Base-by-base conservation (phyloP, 345 rosid genomes). In the Syzygium grande region DNA sequence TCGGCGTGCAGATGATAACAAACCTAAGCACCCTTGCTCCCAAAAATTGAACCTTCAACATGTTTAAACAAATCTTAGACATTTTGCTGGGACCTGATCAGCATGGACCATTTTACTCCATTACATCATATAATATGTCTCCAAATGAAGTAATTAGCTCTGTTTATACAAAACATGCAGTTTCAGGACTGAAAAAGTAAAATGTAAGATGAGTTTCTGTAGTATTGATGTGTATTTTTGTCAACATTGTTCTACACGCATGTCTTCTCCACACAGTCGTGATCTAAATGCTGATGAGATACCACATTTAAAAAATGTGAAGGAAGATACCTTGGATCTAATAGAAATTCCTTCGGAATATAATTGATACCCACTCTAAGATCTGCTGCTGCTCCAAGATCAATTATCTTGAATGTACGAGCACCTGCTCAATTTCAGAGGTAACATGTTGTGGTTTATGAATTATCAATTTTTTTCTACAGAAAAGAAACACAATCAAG, bases 331-430 rank as follows among this genome's bases (percentile, higher is more conserved):
- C 99, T 95, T 61, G 99, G 99, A 90, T 98, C 99, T 88, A 96
- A 93, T 88, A 96, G 98, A 91, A 96, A 98, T 84, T 98, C 99
- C 88, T 96, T 96, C 22, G 99, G 99, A 89, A 98, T 96, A 88
- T 98, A 98, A 90, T 98, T 96, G 89, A 98, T 98, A 83, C 99
- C 98, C 79, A 94, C 99, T 93, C 98, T 93, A 89, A 98, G 90
- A 94, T 98, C 99, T 46, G 99, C 94, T 83, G 99, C 99, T 84
- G 98, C 99, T 89, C 99, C 99, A 88, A 96, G 98, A 94, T 98
- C 99, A 55, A 98, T 98, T 87, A 96, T 96, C 93, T 98, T 96
- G 93, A 98, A 98, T 53, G 94, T 86, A 43, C 97, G 94, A 84
- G 99, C 95, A 58, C 95, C 99, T 96, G 93, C 87, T 91, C 91